phyloP scores from a whole-genome alignment of 2,329 filamentous ascomycete species.

The Zalaria obscura region DNA sequence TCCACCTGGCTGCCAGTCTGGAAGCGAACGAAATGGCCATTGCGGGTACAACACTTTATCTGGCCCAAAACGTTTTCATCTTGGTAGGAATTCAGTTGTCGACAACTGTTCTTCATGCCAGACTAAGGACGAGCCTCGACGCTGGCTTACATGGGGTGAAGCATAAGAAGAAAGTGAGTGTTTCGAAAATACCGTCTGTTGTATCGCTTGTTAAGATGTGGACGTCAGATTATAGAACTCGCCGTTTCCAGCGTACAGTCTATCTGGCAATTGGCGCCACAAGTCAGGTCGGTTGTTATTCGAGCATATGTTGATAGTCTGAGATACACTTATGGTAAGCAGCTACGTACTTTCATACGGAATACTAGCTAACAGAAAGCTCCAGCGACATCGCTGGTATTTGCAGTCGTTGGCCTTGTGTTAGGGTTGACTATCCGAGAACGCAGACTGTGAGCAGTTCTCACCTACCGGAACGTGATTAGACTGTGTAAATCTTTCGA shows the following conservation, averaged over 20 bases:
- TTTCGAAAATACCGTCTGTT: neutral
- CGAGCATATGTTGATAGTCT: neutral
- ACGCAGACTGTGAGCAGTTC: neutral
- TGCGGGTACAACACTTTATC: slow-evolving; percentile 33
- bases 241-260: neutral
- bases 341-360: neutral
- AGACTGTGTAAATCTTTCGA: too few relatives aligned
- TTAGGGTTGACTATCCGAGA: neutral
- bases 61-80: slow-evolving; percentile 24
- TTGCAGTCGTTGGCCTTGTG: neutral
- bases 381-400: neutral
- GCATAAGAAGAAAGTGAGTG: neutral
- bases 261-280: neutral
- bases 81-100: neutral
- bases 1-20: slow-evolving; percentile 34
- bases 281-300: neutral
- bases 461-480: too few relatives aligned
- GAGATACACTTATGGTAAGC: neutral
- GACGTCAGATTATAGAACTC: neutral
- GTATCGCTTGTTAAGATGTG: neutral
- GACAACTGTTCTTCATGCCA: neutral
- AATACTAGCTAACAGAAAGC: neutral
- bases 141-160: neutral
- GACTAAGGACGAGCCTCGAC: neutral
- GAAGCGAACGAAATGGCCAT: slow-evolving; percentile 33